Percentiles rank a stretch among this genome's conserved stretches.
Conservation (phyloP, 768 basidiomycete species). For the Ramaria sp. region DNA sequence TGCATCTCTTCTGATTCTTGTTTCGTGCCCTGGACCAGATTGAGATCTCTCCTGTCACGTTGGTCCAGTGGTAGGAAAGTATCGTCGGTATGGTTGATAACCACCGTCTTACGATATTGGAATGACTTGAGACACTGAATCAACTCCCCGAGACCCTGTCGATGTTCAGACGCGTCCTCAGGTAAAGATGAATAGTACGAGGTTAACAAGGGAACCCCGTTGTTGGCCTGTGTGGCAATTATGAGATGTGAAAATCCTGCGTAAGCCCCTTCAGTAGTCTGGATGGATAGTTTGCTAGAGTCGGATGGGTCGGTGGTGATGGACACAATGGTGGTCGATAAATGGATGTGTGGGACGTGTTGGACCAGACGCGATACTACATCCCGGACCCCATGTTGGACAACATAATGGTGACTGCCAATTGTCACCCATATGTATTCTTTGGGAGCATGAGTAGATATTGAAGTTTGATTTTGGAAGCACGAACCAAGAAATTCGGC, state of each 20-base stretch:
- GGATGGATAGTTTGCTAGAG: constrained; percentile 25
- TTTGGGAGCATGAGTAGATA: constrained; percentile 16
- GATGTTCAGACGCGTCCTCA: constrained; percentile 17
- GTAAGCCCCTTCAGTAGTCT: constrained; percentile 22
- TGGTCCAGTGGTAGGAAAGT: constrained; percentile 40
- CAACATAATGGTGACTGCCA: constrained; percentile 58
- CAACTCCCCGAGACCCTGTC: constrained; percentile 26
- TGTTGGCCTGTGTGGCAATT: constrained; percentile 65
- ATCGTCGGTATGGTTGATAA: constrained; percentile 62
- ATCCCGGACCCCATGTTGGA: constrained; percentile 44
- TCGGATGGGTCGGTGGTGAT: constrained; percentile 30
- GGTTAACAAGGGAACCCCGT: constrained; percentile 42
- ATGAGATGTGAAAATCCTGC: constrained; percentile 55
- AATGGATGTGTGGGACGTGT: constrained; percentile 38
- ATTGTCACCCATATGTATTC: constrained; percentile 66
- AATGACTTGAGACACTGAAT: constrained; percentile 42
- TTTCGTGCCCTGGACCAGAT: constrained; percentile 30
- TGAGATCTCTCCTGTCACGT: constrained; percentile 52
- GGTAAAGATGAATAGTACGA: constrained; percentile 34
- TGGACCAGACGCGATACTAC: constrained; percentile 42
- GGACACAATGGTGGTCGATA: constrained; percentile 38
- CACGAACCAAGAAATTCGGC: constrained; percentile 53
- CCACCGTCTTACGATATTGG: constrained; percentile 42
- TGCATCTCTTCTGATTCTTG: neutral
- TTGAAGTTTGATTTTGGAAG: neutral